Percentiles rank a stretch among this genome's conserved stretches.
phyloP scores from a whole-genome alignment of 2,329 filamentous ascomycete genomes.

The Chaetomium sp. region DNA sequence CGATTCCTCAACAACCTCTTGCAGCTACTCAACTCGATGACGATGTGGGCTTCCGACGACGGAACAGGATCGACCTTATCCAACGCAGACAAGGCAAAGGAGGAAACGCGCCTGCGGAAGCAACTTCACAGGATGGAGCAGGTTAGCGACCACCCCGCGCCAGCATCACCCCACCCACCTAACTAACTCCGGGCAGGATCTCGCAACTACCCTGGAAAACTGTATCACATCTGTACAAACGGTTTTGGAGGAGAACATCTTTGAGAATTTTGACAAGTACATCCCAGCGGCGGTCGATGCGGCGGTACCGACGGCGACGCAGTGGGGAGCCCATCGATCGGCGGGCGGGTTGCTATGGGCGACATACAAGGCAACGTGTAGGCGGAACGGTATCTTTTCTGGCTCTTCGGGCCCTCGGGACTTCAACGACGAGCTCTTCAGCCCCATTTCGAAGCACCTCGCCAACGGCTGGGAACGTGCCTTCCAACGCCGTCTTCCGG shows the following conservation, averaged over 20 bases:
- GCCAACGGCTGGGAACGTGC: slow-evolving; percentile 35
- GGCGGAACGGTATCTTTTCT: slow-evolving; percentile 31
- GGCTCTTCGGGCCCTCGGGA: slow-evolving; percentile 30
- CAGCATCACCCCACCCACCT: background rate
- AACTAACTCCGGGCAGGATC: slow-evolving; percentile 29
- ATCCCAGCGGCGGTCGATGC: slow-evolving; percentile 29
- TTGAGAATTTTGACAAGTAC: slow-evolving; percentile 31
- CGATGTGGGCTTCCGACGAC: slow-evolving; percentile 35
- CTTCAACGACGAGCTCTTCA: slow-evolving; percentile 38
- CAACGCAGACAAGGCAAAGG: slow-evolving; percentile 27
- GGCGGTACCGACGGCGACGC: slow-evolving; percentile 29
- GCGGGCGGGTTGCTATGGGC: slow-evolving; percentile 34
- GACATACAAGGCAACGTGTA: slow-evolving; percentile 37
- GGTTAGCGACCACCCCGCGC: slow-evolving; percentile 21
- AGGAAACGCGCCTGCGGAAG: slow-evolving; percentile 26
- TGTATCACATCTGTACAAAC: slow-evolving; percentile 29
- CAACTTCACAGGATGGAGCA: slow-evolving; percentile 29
- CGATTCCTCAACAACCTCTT: slow-evolving; percentile 34
- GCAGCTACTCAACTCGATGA: slow-evolving; percentile 36
- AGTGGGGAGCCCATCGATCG: slow-evolving; percentile 32
- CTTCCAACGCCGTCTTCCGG: slow-evolving; percentile 36
- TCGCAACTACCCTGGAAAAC: slow-evolving; percentile 26
- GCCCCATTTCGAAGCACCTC: slow-evolving; percentile 32
- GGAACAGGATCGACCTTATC: slow-evolving; percentile 28
- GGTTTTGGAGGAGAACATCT: slow-evolving; percentile 32